Conservation (phyloP, 2,329 filamentous ascomycete genomes). For the Hypoxylon sp. region DNA sequence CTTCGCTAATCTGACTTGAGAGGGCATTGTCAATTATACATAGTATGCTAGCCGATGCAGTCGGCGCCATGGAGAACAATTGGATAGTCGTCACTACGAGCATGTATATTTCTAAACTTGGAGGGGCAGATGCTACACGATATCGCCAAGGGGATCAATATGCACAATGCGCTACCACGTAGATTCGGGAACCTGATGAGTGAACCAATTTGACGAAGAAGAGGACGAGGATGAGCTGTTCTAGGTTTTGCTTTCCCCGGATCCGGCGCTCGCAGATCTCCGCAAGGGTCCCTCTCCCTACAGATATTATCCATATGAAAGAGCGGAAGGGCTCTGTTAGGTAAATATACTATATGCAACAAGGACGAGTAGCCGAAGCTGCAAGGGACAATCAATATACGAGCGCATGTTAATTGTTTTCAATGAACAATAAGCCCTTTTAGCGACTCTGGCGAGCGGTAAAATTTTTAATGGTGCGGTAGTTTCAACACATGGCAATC, state of each 20-base stretch:
- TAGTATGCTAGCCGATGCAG: slow-evolving; percentile 20
- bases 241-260: slow-evolving; percentile 32
- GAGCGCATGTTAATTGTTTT: slow-evolving; percentile 8
- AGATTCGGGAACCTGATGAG: slow-evolving; percentile 11
- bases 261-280: slow-evolving; percentile 31
- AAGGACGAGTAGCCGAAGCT: background rate
- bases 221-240: slow-evolving; percentile 12
- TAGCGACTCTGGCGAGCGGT: slow-evolving; percentile 25
- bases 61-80: too few species aligned
- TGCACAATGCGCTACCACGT: background rate
- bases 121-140: slow-evolving; percentile 6
- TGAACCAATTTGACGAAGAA: slow-evolving; percentile 8
- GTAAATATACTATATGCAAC: slow-evolving; percentile 1
- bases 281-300: slow-evolving; percentile 30
- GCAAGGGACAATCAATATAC: slow-evolving; percentile 21
- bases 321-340: slow-evolving; percentile 4
- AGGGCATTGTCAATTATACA: slow-evolving; percentile 10
- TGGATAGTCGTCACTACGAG: slow-evolving; percentile 7
- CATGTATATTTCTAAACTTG: slow-evolving; percentile 24
- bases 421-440: slow-evolving; percentile 3
- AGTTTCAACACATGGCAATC: slow-evolving; percentile 33
- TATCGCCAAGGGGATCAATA: too few species aligned
- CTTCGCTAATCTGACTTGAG: slow-evolving; percentile 12
- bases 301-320: slow-evolving; percentile 35
- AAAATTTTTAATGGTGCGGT: slow-evolving; percentile 18